phyloP scores from a whole-genome alignment of 805 yeast species.

The Hanseniaspora meyeri region DNA sequence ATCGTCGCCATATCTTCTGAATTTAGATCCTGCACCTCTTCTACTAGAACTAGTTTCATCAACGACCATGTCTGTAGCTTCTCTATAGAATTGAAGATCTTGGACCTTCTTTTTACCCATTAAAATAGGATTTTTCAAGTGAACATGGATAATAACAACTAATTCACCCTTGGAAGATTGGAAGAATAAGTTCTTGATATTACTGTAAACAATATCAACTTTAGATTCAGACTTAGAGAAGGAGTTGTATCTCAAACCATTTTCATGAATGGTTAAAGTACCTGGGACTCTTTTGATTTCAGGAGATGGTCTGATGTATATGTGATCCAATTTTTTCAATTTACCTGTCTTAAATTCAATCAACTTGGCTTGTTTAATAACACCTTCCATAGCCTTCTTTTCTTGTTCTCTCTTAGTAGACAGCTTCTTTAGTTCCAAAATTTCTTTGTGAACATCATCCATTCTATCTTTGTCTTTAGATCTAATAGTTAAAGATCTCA shows the following conservation, averaged over 20 bases:
- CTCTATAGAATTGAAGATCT: conserved; percentile 92
- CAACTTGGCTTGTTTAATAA: conserved; percentile 79
- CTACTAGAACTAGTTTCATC: conserved; percentile 89
- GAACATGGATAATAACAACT: conserved; percentile 83
- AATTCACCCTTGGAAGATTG: conserved; percentile 94
- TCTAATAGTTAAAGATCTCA: conserved; percentile 76
- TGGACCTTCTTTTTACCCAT: conserved; percentile 91
- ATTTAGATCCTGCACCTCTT: conserved; percentile 57
- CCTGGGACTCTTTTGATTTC: conserved; percentile 96
- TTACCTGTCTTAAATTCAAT: conserved; percentile 73
- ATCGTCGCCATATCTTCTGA: conserved; percentile 87
- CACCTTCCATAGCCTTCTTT: conserved; percentile 83
- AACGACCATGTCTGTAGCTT: conserved; percentile 88
- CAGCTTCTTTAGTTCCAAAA: conserved; percentile 83
- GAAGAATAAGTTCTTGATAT: conserved; percentile 85
- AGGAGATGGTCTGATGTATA: conserved; percentile 88
- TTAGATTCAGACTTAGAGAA: conserved; percentile 72
- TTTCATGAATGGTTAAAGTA: conserved; percentile 78
- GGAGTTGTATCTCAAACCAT: conserved; percentile 88
- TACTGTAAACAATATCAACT: conserved; percentile 77
- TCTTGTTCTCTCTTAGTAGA: conserved; percentile 84
- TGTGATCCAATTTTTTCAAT: conserved; percentile 74
- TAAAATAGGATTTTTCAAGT: conserved; percentile 82
- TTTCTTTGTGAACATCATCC: conserved; percentile 77
- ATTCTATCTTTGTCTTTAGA: conserved; percentile 84